Percentiles rank a stretch among this genome's conserved stretches.
Conservation (phyloP, 2,329 filamentous ascomycete species). For the Penicillium digitatum region DNA sequence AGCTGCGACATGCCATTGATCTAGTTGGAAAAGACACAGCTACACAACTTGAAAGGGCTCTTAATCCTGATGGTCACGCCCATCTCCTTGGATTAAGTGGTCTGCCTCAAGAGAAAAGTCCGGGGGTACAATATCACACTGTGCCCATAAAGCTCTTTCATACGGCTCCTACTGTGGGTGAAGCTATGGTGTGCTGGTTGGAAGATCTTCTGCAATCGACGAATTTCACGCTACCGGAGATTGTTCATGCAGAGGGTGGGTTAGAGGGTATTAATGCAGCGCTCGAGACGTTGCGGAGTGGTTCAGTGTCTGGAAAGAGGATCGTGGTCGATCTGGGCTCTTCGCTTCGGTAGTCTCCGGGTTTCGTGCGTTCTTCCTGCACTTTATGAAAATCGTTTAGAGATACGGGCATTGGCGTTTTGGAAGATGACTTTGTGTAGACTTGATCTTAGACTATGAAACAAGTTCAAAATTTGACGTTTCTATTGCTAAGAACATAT, state of each 20-base stretch:
- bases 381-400: conserved; percentile 1
- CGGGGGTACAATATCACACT: conserved; percentile 55
- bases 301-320: conserved; percentile 64
- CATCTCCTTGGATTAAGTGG: conserved; percentile 68
- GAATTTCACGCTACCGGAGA: conserved; percentile 57
- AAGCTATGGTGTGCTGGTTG: conserved; percentile 62
- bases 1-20: conserved; percentile 65
- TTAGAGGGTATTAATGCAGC: conserved; percentile 64
- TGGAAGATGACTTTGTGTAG: background rate
- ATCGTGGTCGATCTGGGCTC: conserved; percentile 54
- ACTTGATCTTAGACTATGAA: background rate
- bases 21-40: conserved; percentile 64
- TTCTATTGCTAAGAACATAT: background rate
- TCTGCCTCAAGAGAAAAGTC: conserved; percentile 54
- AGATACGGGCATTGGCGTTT: conserved; percentile 8
- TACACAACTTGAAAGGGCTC: conserved; percentile 52
- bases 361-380: background rate
- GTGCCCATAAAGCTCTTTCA: conserved; percentile 77
- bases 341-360: background rate
- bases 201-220: conserved; percentile 59
- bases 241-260: conserved; percentile 62
- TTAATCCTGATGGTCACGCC: conserved; percentile 37
- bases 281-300: conserved; percentile 61
- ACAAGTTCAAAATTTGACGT: background rate
- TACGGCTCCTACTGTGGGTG: conserved; percentile 60